Conservation (phyloP, 805 yeast species). For the Blastobotrys chiropterorum region DNA sequence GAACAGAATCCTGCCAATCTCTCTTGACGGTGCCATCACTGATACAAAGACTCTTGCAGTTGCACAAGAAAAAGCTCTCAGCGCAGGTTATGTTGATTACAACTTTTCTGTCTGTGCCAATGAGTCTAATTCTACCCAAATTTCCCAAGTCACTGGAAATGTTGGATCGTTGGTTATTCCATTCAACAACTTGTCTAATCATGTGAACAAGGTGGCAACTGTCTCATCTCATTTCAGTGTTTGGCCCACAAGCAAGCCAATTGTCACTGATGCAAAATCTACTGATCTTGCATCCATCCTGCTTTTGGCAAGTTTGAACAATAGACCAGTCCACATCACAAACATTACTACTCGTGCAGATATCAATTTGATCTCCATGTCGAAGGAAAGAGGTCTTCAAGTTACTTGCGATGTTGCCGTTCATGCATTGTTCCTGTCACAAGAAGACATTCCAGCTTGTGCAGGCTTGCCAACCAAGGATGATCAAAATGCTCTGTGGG, state of each 20-base stretch:
- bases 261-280: slow-evolving; percentile 85
- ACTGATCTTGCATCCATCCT: slow-evolving; percentile 90
- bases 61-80: slow-evolving; percentile 51
- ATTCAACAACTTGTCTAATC: slow-evolving; percentile 59
- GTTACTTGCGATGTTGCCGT: slow-evolving; percentile 90
- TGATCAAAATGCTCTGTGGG: slow-evolving; percentile 83
- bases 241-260: slow-evolving; percentile 82
- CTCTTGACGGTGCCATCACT: slow-evolving; percentile 55
- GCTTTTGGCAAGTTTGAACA: slow-evolving; percentile 81
- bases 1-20: slow-evolving; percentile 71
- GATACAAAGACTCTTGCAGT: slow-evolving; percentile 60
- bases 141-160: slow-evolving; percentile 52
- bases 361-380: slow-evolving; percentile 73
- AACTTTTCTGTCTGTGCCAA: slow-evolving; percentile 80
- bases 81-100: slow-evolving; percentile 68
- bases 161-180: slow-evolving; percentile 82
- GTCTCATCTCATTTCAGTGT: slow-evolving; percentile 71
- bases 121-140: slow-evolving; percentile 54
- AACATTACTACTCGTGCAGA: slow-evolving; percentile 79
- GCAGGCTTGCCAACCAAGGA: slow-evolving; percentile 69
- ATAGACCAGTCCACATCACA: slow-evolving; percentile 80
- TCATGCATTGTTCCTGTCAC: slow-evolving; percentile 65
- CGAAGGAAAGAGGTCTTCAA: slow-evolving; percentile 71
- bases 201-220: slow-evolving; percentile 58
- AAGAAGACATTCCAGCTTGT: slow-evolving; percentile 62